Evolutionary conservation across 345 rosid genomes (phyloP).

Genomic region (Anacardium occidentale): DNA sequence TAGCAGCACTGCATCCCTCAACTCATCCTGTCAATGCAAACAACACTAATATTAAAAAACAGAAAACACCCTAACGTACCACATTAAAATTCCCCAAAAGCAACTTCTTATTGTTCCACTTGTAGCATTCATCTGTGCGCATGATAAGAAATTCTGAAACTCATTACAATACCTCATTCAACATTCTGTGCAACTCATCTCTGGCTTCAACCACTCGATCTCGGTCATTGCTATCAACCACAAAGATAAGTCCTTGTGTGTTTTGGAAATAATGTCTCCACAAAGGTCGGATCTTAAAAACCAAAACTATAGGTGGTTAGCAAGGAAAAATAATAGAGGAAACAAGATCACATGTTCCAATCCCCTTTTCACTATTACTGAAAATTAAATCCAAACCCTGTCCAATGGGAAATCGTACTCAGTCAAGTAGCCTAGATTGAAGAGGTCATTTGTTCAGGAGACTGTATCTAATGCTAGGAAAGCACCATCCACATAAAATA

Average conservation of each 20-base stretch:
- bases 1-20: constrained; percentile 67
- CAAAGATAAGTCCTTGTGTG: constrained; percentile 85
- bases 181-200: constrained; percentile 81
- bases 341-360: not conserved
- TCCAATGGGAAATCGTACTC: not conserved
- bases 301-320: not conserved
- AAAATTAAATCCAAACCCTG: not conserved
- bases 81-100: not conserved
- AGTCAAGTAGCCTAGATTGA: not conserved
- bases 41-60: not conserved
- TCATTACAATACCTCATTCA: constrained; percentile 60
- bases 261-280: constrained; percentile 87
- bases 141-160: not conserved
- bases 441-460: not conserved
- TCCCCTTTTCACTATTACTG: not conserved
- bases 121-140: not conserved
- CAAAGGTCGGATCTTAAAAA: constrained; percentile 59
- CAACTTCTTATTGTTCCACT: constrained; percentile 1
- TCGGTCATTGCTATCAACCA: constrained; percentile 79
- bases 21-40: constrained; percentile 53
- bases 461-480: no score
- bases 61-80: not conserved
- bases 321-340: not conserved
- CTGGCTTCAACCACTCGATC: constrained; percentile 85
- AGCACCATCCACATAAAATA: no score